Base-by-base conservation (phyloP, 257 asterid species). In the Fraxinus cuspidata region DNA sequence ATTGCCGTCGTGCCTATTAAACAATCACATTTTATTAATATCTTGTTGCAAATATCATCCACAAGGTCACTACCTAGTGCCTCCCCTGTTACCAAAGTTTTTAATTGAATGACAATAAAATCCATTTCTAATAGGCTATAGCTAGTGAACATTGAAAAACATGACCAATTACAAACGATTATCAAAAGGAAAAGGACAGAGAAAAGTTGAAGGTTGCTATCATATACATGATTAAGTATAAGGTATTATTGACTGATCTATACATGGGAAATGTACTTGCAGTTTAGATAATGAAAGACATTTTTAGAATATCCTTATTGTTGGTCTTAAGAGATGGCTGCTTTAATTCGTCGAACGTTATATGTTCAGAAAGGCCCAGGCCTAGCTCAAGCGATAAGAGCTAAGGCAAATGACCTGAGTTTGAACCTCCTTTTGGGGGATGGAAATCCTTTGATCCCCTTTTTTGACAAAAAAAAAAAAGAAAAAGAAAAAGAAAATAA, bases 41-140 rank as follows among this genome's bases (percentile, higher is more conserved):
- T 80, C 70, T 79, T 25, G n/a, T 19, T 34, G 21, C 64, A 72
- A 77, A 74, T 66, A 71, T 60, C 76, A 69, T 71, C 67, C 27
- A 60, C 44, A 65, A 67, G 27, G 27, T 74, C n/a, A 38, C 31
- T 29, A 49, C 27, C 69, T 25, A 47, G 28, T 77, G 75, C 27
- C 75, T 66, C 64, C 70, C 34, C 25, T 74, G n/a, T 53, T 44
- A 81, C 49, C 63, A 76, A 70, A 74, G 47, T 56, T 32, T 53
- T 69, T 51, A 42, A 31, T 79, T 38, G n/a, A 47, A 56, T 34
- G 6, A 69, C 9, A 72, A 60, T 9, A 5, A 56, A 19, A 5
- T n/a, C 27, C 28, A 31, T 35, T 67, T 73, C 42, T 37, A 51
- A 47, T 27, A 64, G 49, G 70, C 65, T 69, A 64, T 42, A 47